Percentiles rank a stretch among this genome's conserved stretches.
phyloP scores from a whole-genome alignment of 2,329 filamentous ascomycete species.

The Colletotrichum eleusines region DNA sequence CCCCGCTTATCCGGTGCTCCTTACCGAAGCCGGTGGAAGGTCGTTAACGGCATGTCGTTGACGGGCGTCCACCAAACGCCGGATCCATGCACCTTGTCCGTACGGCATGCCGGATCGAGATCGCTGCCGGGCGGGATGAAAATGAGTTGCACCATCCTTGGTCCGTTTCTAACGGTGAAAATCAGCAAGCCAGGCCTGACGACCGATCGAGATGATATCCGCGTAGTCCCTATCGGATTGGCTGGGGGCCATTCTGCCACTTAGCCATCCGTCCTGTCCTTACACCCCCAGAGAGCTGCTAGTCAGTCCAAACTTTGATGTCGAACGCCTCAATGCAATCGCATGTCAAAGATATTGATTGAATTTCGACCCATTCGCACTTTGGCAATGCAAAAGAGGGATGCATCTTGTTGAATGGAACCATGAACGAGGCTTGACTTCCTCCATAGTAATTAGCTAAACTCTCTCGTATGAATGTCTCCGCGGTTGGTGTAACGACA shows the following conservation, averaged over 20 bases:
- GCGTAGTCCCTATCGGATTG: neutral
- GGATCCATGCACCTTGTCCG: neutral
- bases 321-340: neutral
- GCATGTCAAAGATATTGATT: neutral
- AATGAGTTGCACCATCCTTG: neutral
- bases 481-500: conserved; percentile 30
- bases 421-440: too few species aligned
- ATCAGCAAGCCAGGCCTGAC: neutral
- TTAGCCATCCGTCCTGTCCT: neutral
- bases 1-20: too few species aligned
- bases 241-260: neutral
- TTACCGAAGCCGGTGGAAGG: neutral
- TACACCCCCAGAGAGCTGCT: neutral
- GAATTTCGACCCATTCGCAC: neutral
- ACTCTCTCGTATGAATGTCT: neutral
- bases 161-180: neutral
- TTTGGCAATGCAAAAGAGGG: neutral
- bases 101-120: neutral
- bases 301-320: neutral
- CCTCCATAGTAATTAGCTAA: neutral
- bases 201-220: neutral
- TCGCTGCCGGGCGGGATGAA: neutral
- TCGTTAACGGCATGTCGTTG: neutral
- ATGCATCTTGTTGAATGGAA: neutral
- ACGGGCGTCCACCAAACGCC: neutral